Conservation (phyloP, 2,329 filamentous ascomycete species). For the Cordyceps cateniannulata region DNA sequence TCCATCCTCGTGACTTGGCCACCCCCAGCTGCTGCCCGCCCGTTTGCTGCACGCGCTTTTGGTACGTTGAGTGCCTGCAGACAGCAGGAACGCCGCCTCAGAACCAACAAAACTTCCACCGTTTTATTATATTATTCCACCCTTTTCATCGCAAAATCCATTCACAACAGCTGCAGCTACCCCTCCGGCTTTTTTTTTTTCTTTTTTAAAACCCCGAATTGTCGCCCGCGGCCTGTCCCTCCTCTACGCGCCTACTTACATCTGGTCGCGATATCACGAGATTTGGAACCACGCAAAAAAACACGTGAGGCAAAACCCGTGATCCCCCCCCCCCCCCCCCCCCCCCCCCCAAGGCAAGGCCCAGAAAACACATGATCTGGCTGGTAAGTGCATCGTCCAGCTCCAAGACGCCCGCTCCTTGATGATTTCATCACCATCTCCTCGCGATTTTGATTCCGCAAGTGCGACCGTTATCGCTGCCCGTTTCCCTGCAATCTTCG, state of each 20-base stretch:
- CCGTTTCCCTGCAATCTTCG: background rate
- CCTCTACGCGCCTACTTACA: constrained; percentile 23
- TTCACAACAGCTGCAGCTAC: background rate
- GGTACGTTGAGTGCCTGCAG: background rate
- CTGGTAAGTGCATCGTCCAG: constrained; percentile 30
- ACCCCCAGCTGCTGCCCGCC: constrained; percentile 7
- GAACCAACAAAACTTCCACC: constrained; percentile 13
- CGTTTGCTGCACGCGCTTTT: constrained; percentile 6
- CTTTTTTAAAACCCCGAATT: background rate
- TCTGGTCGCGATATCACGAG: constrained; percentile 40
- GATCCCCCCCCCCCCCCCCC: constrained; percentile 29
- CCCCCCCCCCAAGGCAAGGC: no score
- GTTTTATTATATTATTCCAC: constrained; percentile 7
- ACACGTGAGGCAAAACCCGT: constrained; percentile 41
- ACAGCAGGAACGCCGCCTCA: background rate
- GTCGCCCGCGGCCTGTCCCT: constrained; percentile 14
- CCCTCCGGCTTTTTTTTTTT: background rate
- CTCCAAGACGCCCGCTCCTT: constrained; percentile 13
- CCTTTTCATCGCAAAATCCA: constrained; percentile 5
- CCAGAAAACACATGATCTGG: constrained; percentile 38
- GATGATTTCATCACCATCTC: constrained; percentile 12
- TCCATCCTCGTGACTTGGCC: constrained; percentile 33
- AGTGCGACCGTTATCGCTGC: constrained; percentile 1
- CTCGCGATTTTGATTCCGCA: constrained; percentile 12
- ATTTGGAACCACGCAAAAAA: constrained; percentile 32